Evolutionary conservation across 1,139 yeast genomes (phyloP).

Genomic region (Candida glucosophila): DNA sequence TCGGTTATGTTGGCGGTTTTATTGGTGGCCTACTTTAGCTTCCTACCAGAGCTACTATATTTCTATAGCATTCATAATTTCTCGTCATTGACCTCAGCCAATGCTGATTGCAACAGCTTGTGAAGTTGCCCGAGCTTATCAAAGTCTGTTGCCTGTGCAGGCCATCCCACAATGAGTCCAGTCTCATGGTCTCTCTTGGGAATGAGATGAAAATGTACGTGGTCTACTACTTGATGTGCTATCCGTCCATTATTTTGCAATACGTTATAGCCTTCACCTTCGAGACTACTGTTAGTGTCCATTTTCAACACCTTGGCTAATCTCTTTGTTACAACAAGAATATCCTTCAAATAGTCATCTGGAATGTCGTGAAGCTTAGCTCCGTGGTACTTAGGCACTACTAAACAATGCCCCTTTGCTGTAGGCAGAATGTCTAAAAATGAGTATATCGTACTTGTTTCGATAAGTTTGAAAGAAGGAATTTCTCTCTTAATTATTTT

Average conservation of each 20-base stretch:
- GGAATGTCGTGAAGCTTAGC: constrained; percentile 87
- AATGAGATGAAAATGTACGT: constrained; percentile 92
- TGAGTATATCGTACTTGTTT: constrained; percentile 70
- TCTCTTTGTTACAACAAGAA: constrained; percentile 81
- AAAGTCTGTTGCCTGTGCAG: constrained; percentile 68
- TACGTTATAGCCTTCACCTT: constrained; percentile 77
- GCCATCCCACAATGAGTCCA: constrained; percentile 89
- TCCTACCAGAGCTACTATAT: too few relatives aligned
- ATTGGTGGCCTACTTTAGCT: constrained; percentile 32
- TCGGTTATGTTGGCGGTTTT: constrained; percentile 66
- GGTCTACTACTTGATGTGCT: constrained; percentile 92
- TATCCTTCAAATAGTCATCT: constrained; percentile 77
- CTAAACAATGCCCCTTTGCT: constrained; percentile 75
- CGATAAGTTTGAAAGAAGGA: constrained; percentile 82
- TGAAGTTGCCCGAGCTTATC: constrained; percentile 62
- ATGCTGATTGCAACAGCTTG: constrained; percentile 47
- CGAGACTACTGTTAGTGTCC: constrained; percentile 47
- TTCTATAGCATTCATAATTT: too few relatives aligned
- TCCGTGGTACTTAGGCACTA: constrained; percentile 89
- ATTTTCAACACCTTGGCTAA: constrained; percentile 64
- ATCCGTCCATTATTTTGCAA: constrained; percentile 88
- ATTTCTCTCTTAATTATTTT: constrained; percentile 90
- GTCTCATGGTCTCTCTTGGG: constrained; percentile 68
- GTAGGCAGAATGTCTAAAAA: constrained; percentile 92
- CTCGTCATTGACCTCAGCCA: constrained; percentile 12